These are phyloP conservation scores for Penicillium flavigenum DNA, from an alignment of 495 filamentous ascomycete genomes.

Conservation along the genomic window DNA sequence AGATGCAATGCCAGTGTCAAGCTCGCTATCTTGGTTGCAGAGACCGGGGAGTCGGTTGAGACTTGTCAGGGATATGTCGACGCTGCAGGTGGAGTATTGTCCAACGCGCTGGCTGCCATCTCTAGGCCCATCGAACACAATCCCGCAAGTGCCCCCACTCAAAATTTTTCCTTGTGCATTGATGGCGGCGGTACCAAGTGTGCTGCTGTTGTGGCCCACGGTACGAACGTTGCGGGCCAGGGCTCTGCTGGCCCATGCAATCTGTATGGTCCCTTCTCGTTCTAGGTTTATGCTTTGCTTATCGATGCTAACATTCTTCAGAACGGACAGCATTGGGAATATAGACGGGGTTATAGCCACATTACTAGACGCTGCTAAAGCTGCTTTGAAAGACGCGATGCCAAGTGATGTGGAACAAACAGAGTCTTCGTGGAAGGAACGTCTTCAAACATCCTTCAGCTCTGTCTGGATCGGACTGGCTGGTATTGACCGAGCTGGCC, in stretches of 20 bases:
- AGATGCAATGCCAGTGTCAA: slow-evolving; percentile 35
- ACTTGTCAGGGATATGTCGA: slow-evolving; percentile 21
- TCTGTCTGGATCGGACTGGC: slow-evolving; percentile 33
- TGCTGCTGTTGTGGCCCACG: slow-evolving; percentile 29
- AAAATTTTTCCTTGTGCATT: slow-evolving; percentile 33
- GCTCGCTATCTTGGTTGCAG: slow-evolving; percentile 34
- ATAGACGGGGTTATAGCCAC: slow-evolving; percentile 17
- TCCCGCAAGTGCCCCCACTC: too few relatives aligned
- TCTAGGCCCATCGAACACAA: background rate
- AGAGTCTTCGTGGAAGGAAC: slow-evolving; percentile 10
- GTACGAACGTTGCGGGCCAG: slow-evolving; percentile 14
- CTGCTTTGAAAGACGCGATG: slow-evolving; percentile 13
- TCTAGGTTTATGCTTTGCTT: too few relatives aligned
- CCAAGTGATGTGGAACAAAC: background rate
- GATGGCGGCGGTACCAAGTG: slow-evolving; percentile 43
- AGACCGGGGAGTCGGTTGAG: slow-evolving; percentile 25
- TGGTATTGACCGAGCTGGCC: slow-evolving; percentile 29
- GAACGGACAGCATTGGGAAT: slow-evolving; percentile 20
- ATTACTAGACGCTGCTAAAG: slow-evolving; percentile 15
- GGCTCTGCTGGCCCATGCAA: slow-evolving; percentile 39
- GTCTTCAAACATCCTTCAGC: slow-evolving; percentile 17
- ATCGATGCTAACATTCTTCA: background rate
- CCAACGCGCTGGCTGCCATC: slow-evolving; percentile 22
- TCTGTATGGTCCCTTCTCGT: slow-evolving; percentile 23
- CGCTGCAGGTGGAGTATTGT: slow-evolving; percentile 30